Evolutionary conservation across 129 eudicot species (phyloP).

Genomic region (Lactuca sativa): DNA sequence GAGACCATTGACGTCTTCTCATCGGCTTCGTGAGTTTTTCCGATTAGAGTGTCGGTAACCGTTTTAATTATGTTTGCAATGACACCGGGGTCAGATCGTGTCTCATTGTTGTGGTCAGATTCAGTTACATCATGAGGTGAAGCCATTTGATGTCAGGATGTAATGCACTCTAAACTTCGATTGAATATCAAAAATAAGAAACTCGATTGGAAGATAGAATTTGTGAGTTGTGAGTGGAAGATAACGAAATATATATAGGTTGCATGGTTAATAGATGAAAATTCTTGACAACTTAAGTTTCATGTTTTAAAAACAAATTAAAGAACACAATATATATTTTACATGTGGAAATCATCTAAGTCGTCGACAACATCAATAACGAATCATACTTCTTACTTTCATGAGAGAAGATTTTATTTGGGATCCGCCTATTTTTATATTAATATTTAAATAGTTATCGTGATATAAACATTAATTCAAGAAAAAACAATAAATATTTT

Average conservation of each 20-base stretch:
- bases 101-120: not conserved
- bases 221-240: not conserved
- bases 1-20: slow-evolving; percentile 14
- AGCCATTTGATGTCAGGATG: slow-evolving; percentile 15
- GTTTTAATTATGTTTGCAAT: slow-evolving; percentile 44
- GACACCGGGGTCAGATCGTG: slow-evolving; percentile 25
- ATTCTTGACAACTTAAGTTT: not conserved
- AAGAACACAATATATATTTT: no score
- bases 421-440: no score
- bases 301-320: no score
- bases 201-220: not conserved
- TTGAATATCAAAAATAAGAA: no score
- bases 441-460: no score
- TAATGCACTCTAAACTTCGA: no score
- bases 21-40: slow-evolving; percentile 42
- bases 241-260: not conserved
- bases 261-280: not conserved
- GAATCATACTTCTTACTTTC: no score
- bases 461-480: no score
- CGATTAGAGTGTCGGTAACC: slow-evolving; percentile 50
- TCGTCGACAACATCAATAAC: no score
- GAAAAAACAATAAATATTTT: no score
- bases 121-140: slow-evolving; percentile 10
- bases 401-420: no score
- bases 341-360: no score